Percentiles rank a stretch among this genome's conserved stretches.
phyloP scores from a whole-genome alignment of 1,139 yeast species.

The Taphrina pruni region DNA sequence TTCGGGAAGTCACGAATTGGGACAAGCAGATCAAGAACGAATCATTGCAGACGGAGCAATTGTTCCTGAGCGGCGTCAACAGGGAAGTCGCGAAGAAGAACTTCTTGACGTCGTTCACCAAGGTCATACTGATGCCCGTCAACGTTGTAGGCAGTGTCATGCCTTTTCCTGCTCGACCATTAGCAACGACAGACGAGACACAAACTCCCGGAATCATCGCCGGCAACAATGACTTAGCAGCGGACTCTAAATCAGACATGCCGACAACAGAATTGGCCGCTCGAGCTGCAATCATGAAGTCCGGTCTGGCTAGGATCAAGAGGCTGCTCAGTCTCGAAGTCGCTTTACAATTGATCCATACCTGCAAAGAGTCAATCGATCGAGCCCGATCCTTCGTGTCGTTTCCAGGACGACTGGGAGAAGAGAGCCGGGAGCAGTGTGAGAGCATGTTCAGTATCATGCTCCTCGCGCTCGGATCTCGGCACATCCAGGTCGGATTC shows the following conservation, averaged over 20 bases:
- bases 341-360: slow-evolving; percentile 53
- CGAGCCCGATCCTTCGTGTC: slow-evolving; percentile 48
- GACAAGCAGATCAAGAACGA: slow-evolving; percentile 46
- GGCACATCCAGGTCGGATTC: slow-evolving; percentile 82
- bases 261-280: slow-evolving; percentile 58
- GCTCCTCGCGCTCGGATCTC: slow-evolving; percentile 67
- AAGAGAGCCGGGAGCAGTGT: slow-evolving; percentile 52
- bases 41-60: slow-evolving; percentile 51
- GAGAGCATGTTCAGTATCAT: slow-evolving; percentile 71
- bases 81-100: slow-evolving; percentile 56
- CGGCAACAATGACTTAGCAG: slow-evolving; percentile 33
- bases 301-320: slow-evolving; percentile 54
- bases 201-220: slow-evolving; percentile 38
- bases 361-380: slow-evolving; percentile 53
- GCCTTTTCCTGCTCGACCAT: slow-evolving; percentile 35
- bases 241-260: slow-evolving; percentile 25
- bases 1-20: slow-evolving; percentile 52
- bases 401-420: slow-evolving; percentile 52
- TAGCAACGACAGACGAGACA: slow-evolving; percentile 23
- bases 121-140: slow-evolving; percentile 54
- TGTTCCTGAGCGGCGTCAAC: slow-evolving; percentile 56
- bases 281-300: slow-evolving; percentile 55
- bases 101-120: slow-evolving; percentile 63
- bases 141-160: slow-evolving; percentile 46
- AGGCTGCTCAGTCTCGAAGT: slow-evolving; percentile 56